Conservation (phyloP, 108 stramenopile species). For the Skeletonema menzelii region DNA sequence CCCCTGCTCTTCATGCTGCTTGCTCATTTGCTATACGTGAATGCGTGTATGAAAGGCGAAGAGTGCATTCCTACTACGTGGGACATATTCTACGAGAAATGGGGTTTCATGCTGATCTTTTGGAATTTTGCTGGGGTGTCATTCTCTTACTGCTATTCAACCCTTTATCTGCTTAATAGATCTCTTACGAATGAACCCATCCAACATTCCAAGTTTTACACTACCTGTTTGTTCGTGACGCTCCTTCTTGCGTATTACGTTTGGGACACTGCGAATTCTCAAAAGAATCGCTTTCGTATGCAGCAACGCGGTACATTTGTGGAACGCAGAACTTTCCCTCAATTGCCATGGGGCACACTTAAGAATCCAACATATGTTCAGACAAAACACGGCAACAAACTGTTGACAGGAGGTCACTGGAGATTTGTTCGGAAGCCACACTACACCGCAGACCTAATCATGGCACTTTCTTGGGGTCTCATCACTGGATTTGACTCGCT, state of each 20-base stretch:
- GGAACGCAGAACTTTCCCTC: conserved; percentile 55
- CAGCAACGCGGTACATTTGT: conserved; percentile 51
- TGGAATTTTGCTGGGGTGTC: conserved; percentile 73
- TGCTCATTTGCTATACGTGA: conserved; percentile 58
- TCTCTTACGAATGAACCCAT: conserved; percentile 33
- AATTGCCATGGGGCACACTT: conserved; percentile 56
- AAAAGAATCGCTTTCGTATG: conserved; percentile 64
- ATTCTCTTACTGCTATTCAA: conserved; percentile 55
- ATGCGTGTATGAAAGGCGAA: conserved; percentile 71
- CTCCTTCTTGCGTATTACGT: conserved; percentile 58
- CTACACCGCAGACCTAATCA: conserved; percentile 59
- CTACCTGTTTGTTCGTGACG: conserved; percentile 23
- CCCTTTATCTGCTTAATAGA: conserved; percentile 44
- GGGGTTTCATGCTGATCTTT: conserved; percentile 69
- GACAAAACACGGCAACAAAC: conserved; percentile 49
- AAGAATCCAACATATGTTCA: conserved; percentile 52
- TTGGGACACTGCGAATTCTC: conserved; percentile 65
- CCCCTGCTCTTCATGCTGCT: conserved; percentile 56
- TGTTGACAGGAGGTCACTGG: conserved; percentile 65
- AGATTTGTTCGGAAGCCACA: conserved; percentile 52
- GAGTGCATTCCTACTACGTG: conserved; percentile 68
- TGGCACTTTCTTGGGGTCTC: conserved; percentile 61
- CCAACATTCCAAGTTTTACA: conserved; percentile 19
- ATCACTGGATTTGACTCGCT: conserved; percentile 47
- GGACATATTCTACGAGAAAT: conserved; percentile 72